Base-by-base conservation (phyloP, 1,284 basidiomycete species). In the Pisolithus thermaeus region DNA sequence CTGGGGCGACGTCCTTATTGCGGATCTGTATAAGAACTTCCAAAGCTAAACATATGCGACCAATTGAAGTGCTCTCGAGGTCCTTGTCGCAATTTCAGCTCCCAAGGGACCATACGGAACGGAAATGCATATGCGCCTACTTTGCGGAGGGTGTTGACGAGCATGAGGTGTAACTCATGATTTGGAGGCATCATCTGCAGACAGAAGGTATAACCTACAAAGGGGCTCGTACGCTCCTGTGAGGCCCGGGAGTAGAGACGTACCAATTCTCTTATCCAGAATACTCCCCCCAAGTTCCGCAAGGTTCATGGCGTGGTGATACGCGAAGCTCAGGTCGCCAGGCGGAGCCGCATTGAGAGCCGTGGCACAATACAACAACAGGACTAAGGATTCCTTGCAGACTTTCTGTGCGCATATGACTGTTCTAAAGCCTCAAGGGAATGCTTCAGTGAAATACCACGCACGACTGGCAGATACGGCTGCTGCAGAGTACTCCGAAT, bases 81-180 rank as follows among this genome's bases (percentile, higher is more conserved):
- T 90, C 85, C 88, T 88, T 51, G 40, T 28, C 22, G 55, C 32
- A 52, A 47, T 44, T 18, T 46, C 11, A 30, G 37, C n/a, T 11
- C 23, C 18, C 6, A 43, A 47, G 22, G 49, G 30, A 30, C 35
- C 25, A 35, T 14, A 35, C 11, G 32, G 32, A 28, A 30, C 53
- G 45, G 57, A 8, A 40, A 22, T 22, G 7, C 7, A 28, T 18
- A 14, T 27, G 18, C 16, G 4, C 55, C 51, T 49, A 83, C 87
- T 75, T 90, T 90, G 55, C 87, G 81, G 38, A 90, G 61, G 1
- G 88, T 90, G 57, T 91, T 91, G 42, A 91, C 81, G 12, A 91
- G 72, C 87, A 91, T 88, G n/a, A 91, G 71, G 52, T 80, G 77
- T 27, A 90, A 71, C 56, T 88, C 86, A 60, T 89, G 81, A 40